A percentile compares a stretch with the other conserved stretches of the same genome.
phyloP scores from a whole-genome alignment of 2,329 filamentous ascomycete genomes.

The Ophiosphaerella korrae region DNA sequence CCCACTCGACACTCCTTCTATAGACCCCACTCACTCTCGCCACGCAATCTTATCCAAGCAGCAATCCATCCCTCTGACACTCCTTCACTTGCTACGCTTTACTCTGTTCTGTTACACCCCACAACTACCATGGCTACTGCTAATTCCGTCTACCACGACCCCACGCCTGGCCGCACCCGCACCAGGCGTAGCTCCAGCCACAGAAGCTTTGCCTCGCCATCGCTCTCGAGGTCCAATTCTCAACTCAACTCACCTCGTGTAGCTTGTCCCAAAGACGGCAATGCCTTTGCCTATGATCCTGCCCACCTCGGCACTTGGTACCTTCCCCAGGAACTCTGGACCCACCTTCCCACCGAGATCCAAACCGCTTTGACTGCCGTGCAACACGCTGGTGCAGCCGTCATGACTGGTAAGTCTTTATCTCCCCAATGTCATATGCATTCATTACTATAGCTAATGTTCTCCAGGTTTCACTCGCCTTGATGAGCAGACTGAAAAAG shows the following conservation, averaged over 20 bases:
- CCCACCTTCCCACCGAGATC: constrained; percentile 44
- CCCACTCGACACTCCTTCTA: not conserved
- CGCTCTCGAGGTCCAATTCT: constrained; percentile 23
- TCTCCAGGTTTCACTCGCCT: constrained; percentile 38
- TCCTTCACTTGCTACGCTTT: constrained; percentile 8
- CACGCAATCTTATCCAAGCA: constrained; percentile 20
- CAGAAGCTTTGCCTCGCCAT: constrained; percentile 29
- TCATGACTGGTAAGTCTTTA: constrained; percentile 47
- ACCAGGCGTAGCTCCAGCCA: constrained; percentile 34
- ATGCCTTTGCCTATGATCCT: constrained; percentile 46
- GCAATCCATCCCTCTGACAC: constrained; percentile 19
- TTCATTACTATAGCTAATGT: constrained; percentile 16
- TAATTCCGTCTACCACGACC: constrained; percentile 27
- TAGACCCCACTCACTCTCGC: constrained; percentile 3
- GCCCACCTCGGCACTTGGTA: constrained; percentile 47
- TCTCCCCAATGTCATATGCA: not conserved
- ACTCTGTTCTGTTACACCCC: constrained; percentile 1
- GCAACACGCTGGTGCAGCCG: constrained; percentile 52
- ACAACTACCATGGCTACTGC: constrained; percentile 27
- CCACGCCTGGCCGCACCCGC: constrained; percentile 18
- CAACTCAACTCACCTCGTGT: constrained; percentile 36
- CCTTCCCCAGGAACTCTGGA: constrained; percentile 45
- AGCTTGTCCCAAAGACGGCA: constrained; percentile 41
- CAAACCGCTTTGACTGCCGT: constrained; percentile 42
- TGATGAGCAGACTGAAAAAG: constrained; percentile 28